These are phyloP conservation scores for Oryza longistaminata DNA, from an alignment of 176 grass and related monocot genomes.

Conservation along the genomic window DNA sequence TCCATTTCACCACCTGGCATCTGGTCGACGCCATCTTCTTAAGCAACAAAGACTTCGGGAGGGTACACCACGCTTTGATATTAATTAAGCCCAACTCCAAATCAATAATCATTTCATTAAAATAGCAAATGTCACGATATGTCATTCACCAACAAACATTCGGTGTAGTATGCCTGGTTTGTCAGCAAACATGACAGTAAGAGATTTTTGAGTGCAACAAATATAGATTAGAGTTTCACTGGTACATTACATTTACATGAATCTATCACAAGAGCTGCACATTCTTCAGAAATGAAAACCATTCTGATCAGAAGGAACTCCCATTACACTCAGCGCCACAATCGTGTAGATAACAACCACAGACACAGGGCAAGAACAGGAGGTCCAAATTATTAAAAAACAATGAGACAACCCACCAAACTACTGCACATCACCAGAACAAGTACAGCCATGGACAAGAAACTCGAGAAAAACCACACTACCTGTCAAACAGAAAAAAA, in stretches of 20 bases:
- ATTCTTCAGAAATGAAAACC: slow-evolving; percentile 28
- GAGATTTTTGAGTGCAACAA: background rate
- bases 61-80: slow-evolving; percentile 28
- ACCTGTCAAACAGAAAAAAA: slow-evolving; percentile 58
- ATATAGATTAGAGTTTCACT: slow-evolving; percentile 17
- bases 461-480: slow-evolving; percentile 51
- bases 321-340: slow-evolving; percentile 47
- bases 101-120: slow-evolving; percentile 17
- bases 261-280: slow-evolving; percentile 31
- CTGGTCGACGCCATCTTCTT: slow-evolving; percentile 30
- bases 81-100: slow-evolving; percentile 27
- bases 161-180: background rate
- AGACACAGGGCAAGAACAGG: too few species aligned
- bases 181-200: slow-evolving; percentile 21
- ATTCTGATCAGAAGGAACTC: slow-evolving; percentile 45
- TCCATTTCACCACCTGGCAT: slow-evolving; percentile 35
- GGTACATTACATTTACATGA: slow-evolving; percentile 25
- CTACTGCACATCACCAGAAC: slow-evolving; percentile 56
- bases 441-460: slow-evolving; percentile 42
- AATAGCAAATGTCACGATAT: background rate
- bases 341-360: slow-evolving; percentile 46
- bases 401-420: slow-evolving; percentile 41
- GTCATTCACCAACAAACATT: background rate
- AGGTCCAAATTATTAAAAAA: slow-evolving; percentile 31
- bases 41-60: slow-evolving; percentile 51